Conservation (phyloP, 305 asterid species). For the Fraxinus dipetala region DNA sequence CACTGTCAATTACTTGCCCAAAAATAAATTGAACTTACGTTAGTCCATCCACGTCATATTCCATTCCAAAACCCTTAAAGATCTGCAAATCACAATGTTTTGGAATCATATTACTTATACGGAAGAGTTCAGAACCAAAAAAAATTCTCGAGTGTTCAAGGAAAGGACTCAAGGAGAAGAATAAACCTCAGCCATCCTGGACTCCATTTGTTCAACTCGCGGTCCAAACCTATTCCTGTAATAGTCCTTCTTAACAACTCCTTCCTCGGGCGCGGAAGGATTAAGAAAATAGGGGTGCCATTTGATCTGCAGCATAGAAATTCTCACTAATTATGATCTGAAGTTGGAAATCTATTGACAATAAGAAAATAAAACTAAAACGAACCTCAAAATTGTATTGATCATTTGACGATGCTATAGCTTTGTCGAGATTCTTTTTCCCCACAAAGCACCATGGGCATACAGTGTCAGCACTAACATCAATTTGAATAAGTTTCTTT, state of each 20-base stretch:
- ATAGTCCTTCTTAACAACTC: conserved; percentile 62
- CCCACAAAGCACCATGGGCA: conserved; percentile 99
- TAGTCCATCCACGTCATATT: conserved; percentile 65
- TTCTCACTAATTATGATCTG: conserved; percentile 3
- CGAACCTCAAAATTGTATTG: conserved; percentile 62
- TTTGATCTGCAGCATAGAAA: conserved; percentile 44
- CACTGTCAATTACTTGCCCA: neutral
- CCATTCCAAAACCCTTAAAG: conserved; percentile 69
- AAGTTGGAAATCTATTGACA: neutral
- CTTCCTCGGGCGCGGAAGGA: conserved; percentile 73
- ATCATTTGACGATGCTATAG: conserved; percentile 58
- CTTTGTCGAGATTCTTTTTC: conserved; percentile 77
- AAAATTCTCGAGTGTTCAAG: neutral
- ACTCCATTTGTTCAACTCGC: conserved; percentile 53
- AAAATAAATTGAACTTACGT: conserved; percentile 49
- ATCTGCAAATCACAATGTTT: conserved; percentile 45
- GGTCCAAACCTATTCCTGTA: conserved; percentile 57
- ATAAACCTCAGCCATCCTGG: conserved; percentile 70
- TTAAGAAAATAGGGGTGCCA: conserved; percentile 82
- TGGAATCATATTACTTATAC: neutral
- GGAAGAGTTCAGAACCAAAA: neutral
- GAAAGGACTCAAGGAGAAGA: neutral
- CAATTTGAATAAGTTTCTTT: conserved; percentile 64
- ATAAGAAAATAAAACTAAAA: neutral
- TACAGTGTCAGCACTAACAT: conserved; percentile 67